Evolutionary conservation across 345 rosid species (phyloP).

Genomic region (Aquilaria malaccensis): DNA sequence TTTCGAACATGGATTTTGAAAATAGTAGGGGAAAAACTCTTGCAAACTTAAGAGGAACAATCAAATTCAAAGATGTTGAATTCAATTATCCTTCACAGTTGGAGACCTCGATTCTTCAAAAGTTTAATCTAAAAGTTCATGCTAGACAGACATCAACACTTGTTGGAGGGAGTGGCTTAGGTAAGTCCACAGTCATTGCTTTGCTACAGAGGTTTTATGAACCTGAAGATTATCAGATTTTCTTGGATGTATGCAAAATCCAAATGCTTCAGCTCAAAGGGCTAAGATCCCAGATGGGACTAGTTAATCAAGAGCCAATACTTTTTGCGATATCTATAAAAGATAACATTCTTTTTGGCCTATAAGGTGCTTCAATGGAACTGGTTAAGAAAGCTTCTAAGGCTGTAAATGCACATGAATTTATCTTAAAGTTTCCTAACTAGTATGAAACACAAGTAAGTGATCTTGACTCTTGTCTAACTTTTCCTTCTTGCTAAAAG

Average conservation of each 20-base stretch:
- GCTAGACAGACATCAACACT: conserved; percentile 43
- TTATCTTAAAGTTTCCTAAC: conserved; percentile 36
- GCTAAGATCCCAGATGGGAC: conserved; percentile 47
- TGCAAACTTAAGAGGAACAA: conserved; percentile 33
- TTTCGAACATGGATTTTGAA: conserved; percentile 31
- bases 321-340: conserved; percentile 46
- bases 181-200: conserved; percentile 47
- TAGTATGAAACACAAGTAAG: conserved; percentile 43
- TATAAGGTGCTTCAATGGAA: conserved; percentile 39
- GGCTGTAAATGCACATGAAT: conserved; percentile 51
- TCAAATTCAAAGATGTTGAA: conserved; percentile 36
- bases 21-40: conserved; percentile 28
- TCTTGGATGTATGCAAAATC: conserved; percentile 35
- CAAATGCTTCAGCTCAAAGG: conserved; percentile 39
- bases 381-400: conserved; percentile 35
- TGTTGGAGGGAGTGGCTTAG: conserved; percentile 54
- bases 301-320: conserved; percentile 50
- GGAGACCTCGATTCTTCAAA: conserved; percentile 23
- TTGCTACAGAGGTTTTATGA: conserved; percentile 55
- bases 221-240: conserved; percentile 28
- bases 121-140: conserved; percentile 35
- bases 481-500: not conserved
- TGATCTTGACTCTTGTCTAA: not conserved
- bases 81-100: conserved; percentile 50
- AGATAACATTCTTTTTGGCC: conserved; percentile 52